These are phyloP conservation scores for Nicotiana otophora DNA, from an alignment of 257 asterid species.

Conservation along the genomic window DNA sequence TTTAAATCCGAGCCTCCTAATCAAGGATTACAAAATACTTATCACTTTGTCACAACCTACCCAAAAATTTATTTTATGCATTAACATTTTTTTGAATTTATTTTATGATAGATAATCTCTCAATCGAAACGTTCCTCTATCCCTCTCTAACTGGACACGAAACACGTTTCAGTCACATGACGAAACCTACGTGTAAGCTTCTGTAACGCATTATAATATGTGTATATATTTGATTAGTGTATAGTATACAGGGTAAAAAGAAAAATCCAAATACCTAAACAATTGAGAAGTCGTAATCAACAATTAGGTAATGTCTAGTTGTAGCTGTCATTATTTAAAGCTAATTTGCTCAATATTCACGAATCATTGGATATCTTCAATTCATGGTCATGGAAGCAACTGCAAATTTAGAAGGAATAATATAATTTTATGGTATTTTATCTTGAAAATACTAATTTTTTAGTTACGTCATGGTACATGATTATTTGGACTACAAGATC, in stretches of 20 bases:
- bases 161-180: background rate
- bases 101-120: background rate
- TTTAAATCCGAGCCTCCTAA: too few relatives aligned
- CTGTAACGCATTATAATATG: background rate
- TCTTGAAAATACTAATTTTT: too few relatives aligned
- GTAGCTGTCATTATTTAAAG: background rate
- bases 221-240: background rate
- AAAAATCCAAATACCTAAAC: constrained; percentile 2
- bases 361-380: background rate
- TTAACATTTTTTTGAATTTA: background rate
- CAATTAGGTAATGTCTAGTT: constrained; percentile 2
- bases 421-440: too few relatives aligned
- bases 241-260: background rate
- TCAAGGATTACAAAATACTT: too few relatives aligned
- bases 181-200: background rate
- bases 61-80: background rate
- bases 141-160: background rate
- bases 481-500: too few relatives aligned
- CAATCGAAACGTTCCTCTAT: background rate
- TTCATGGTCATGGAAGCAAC: too few relatives aligned
- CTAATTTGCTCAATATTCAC: background rate
- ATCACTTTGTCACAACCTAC: too few relatives aligned
- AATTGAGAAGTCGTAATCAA: background rate
- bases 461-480: too few relatives aligned
- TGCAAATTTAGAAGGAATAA: too few relatives aligned